phyloP scores from a whole-genome alignment of 192 early-diverging fungal species.

The Coemansia sp. region DNA sequence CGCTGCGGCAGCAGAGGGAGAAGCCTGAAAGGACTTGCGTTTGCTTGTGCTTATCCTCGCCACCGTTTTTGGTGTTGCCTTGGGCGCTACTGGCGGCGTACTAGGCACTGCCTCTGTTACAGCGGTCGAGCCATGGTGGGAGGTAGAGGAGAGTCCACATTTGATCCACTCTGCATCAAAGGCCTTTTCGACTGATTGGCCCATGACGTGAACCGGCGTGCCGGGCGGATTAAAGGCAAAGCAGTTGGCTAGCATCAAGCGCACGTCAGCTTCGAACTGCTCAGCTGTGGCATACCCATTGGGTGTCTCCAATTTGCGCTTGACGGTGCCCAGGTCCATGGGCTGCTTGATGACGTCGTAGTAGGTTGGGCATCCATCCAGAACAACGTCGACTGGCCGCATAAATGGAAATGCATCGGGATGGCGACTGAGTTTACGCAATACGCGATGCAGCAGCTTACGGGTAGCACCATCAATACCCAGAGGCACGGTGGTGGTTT shows the following conservation, averaged over 20 bases:
- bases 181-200: conserved; percentile 52
- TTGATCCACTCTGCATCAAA: conserved; percentile 58
- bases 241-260: conserved; percentile 66
- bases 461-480: background rate
- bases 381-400: conserved; percentile 60
- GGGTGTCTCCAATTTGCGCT: conserved; percentile 40
- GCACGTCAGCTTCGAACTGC: conserved; percentile 55
- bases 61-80: background rate
- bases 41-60: conserved; percentile 12
- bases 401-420: conserved; percentile 59
- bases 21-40: conserved; percentile 5
- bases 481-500: background rate
- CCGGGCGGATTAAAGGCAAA: conserved; percentile 68
- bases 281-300: conserved; percentile 34
- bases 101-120: too few relatives aligned
- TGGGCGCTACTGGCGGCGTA: too few relatives aligned
- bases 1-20: background rate
- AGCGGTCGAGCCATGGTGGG: too few relatives aligned
- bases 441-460: conserved; percentile 30
- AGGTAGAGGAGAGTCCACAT: background rate
- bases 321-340: conserved; percentile 67
- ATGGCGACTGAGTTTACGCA: conserved; percentile 54
- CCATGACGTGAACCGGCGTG: conserved; percentile 65
- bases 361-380: conserved; percentile 66
- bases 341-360: conserved; percentile 62